phyloP scores from a whole-genome alignment of 75 land plant species.

The Cunninghamia lanceolata region DNA sequence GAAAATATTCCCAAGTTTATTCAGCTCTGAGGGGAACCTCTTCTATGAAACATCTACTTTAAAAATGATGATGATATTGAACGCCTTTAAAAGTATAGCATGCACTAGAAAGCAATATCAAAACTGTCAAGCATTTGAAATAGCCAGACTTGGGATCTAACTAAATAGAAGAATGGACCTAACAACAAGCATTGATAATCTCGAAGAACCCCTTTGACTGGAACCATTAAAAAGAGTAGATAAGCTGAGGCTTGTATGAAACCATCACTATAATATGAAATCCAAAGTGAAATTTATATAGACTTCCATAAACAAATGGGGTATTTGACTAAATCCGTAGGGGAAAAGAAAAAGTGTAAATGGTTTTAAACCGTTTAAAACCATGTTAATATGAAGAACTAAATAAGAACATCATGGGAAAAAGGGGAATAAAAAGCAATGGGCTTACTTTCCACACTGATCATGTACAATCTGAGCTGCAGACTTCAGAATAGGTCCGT shows the following conservation, averaged over 20 bases:
- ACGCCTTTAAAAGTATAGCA: too few relatives aligned
- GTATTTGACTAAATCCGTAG: background rate
- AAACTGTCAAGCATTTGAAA: too few relatives aligned
- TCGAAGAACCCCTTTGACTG: background rate
- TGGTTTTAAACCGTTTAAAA: background rate
- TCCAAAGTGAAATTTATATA: background rate
- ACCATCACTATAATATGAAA: background rate
- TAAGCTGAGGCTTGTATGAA: background rate
- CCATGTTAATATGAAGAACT: background rate
- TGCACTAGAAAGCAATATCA: too few relatives aligned
- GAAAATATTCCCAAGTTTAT: too few relatives aligned
- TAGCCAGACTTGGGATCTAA: too few relatives aligned
- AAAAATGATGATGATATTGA: too few relatives aligned
- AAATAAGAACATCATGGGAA: background rate
- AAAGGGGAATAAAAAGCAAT: background rate
- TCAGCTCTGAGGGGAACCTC: too few relatives aligned
- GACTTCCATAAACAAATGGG: background rate
- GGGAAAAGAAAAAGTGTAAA: background rate
- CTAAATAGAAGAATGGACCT: background rate
- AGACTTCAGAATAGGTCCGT: constrained; percentile 41
- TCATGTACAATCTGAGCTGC: constrained; percentile 81
- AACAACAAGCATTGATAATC: too few relatives aligned
- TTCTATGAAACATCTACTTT: too few relatives aligned
- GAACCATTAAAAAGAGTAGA: background rate
- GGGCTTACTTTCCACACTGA: constrained; percentile 58